A percentile compares a stretch with the other conserved stretches of the same genome.
Conservation (phyloP, 176 grass and related monocot species). For the Oryza rufipogon region DNA sequence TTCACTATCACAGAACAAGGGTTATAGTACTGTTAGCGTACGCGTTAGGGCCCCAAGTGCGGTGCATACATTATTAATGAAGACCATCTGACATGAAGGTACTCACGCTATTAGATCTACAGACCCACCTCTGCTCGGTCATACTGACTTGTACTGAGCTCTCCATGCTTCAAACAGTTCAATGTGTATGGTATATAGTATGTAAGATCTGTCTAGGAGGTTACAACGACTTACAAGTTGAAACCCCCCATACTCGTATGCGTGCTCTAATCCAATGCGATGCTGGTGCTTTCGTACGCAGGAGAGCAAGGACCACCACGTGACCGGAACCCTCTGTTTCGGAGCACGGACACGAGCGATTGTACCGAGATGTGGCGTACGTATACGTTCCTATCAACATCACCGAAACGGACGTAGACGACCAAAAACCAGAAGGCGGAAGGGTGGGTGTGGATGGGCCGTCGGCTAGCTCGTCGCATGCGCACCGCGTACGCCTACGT, state of each 20-base stretch:
- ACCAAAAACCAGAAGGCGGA: background rate
- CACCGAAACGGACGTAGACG: background rate
- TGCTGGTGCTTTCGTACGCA: background rate
- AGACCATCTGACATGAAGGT: conserved; percentile 20
- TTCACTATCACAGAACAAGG: background rate
- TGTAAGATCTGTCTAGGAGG: background rate
- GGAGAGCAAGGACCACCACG: conserved; percentile 21
- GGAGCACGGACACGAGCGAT: background rate
- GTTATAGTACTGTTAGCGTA: background rate
- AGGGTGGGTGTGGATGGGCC: background rate
- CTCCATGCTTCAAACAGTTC: background rate
- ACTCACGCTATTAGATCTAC: background rate
- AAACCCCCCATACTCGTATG: background rate
- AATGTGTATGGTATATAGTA: background rate
- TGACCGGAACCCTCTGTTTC: conserved; percentile 9
- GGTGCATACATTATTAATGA: conserved; percentile 1
- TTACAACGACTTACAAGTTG: background rate
- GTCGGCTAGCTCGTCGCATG: too few species aligned
- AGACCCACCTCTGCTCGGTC: background rate
- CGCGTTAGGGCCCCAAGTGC: background rate
- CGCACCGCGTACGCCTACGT: background rate
- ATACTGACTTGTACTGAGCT: background rate
- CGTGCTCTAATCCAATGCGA: background rate
- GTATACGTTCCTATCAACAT: background rate
- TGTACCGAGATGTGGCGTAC: background rate